Evolutionary conservation across 108 stramenopile species (phyloP), one percentile per base, ranked within the genome.

Genomic region (Skeletonema potamos): DNA sequence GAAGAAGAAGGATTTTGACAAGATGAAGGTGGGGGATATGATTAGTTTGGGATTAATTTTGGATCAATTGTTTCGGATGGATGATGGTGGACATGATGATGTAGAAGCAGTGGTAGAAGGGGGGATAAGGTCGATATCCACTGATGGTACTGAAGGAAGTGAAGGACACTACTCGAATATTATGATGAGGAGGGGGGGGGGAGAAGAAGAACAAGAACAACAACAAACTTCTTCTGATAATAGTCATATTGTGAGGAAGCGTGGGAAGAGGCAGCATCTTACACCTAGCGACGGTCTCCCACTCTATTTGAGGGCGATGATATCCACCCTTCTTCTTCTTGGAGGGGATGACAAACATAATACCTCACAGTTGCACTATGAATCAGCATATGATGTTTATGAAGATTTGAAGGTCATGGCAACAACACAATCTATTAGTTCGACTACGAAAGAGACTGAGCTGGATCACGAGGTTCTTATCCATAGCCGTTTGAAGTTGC

Each of bases 351-450:
- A 71, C 12, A 26, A 22, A 4, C 6, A 59, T 12, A 61, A 29
- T 66, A 18, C 59, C 2, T 65, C 72, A 12, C 27, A 56, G 6
- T 34, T 65, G 33, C 12, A 26, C 13, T 74, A 74, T 54, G 59
- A 61, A 51, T 43, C 30, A 28, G 73, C 41, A 4, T 61, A 67
- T 15, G 66, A 61, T 37, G 73, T 67, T 1, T 74, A 54, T 27
- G 20, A 36, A 51, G 73, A 74, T 61, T 62, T 74, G 65, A 74
- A 74, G 32, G 20, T 41, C 22, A 51, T 74, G 73, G 2, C 43
- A 10, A 37, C 48, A 36, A 37, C 48, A 36, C 66, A 62, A 39
- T 0, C 29, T 37, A 27, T n/a, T 41, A 3, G 3, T 41, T 41
- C 24, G n/a, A n/a, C n/a, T n/a, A n/a, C n/a, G n/a, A 41, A 74